phyloP scores from a whole-genome alignment of 371 early-diverging fungal species.

The Conidiobolus incongruus region DNA sequence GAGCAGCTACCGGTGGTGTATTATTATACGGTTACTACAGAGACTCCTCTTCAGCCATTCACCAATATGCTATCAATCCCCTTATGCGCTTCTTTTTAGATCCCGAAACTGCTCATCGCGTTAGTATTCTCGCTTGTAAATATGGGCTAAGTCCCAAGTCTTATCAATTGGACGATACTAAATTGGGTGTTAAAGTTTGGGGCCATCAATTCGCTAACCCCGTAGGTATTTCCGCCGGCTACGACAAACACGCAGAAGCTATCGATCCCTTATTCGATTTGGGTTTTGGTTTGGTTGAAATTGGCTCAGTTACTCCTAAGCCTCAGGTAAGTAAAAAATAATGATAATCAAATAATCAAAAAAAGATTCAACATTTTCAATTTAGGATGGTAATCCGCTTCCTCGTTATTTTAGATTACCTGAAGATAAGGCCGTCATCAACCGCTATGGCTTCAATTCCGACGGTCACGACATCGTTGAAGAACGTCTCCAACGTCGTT shows the following conservation, averaged over 20 bases:
- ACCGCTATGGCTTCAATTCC: conserved; percentile 76
- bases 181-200: conserved; percentile 28
- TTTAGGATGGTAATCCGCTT: conserved; percentile 47
- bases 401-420: conserved; percentile 58
- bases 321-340: conserved; percentile 33
- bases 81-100: conserved; percentile 33
- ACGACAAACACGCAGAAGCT: conserved; percentile 66
- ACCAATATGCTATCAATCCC: conserved; percentile 31
- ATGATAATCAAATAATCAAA: not conserved
- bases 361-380: not conserved
- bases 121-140: conserved; percentile 26
- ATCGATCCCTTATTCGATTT: conserved; percentile 47
- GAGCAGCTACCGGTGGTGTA: not conserved
- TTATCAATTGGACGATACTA: conserved; percentile 17
- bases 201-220: conserved; percentile 44
- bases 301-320: conserved; percentile 59
- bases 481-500: conserved; percentile 28
- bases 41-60: conserved; percentile 46
- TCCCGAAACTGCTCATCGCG: conserved; percentile 41
- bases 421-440: conserved; percentile 46
- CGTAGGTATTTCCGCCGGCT: conserved; percentile 68
- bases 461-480: conserved; percentile 34
- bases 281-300: conserved; percentile 71
- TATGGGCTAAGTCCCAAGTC: conserved; percentile 26
- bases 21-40: not conserved